Evolutionary conservation across 2,329 filamentous ascomycete species (phyloP).

Genomic region (Fusarium aywerte): DNA sequence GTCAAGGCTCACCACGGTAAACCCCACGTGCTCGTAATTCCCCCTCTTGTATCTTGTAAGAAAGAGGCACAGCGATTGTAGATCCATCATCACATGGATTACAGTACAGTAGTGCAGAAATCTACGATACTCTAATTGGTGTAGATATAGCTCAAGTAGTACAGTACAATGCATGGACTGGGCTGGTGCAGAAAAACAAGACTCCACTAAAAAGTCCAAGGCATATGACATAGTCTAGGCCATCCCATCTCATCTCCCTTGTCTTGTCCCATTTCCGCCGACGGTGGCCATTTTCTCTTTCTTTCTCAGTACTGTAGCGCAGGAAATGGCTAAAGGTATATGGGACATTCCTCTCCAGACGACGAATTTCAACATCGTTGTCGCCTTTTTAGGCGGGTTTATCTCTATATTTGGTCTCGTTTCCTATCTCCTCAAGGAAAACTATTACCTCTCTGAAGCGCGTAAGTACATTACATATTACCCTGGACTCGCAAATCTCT

Average conservation of each 20-base stretch:
- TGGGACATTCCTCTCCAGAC: slow-evolving; percentile 62
- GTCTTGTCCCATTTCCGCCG: neutral
- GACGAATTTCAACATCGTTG: slow-evolving; percentile 85
- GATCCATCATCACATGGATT: neutral
- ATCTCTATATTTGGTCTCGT: slow-evolving; percentile 91
- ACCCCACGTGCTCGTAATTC: accelerated
- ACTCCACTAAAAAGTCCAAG: neutral
- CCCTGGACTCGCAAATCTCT: slow-evolving; percentile 6
- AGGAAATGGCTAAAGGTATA: slow-evolving; percentile 35
- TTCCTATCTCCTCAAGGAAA: slow-evolving; percentile 89
- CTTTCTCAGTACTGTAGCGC: neutral
- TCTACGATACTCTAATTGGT: neutral
- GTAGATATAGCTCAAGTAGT: neutral
- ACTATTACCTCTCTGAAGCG: slow-evolving; percentile 90
- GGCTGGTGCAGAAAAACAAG: no score
- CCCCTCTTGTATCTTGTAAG: neutral
- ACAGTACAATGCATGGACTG: no score
- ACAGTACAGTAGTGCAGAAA: neutral
- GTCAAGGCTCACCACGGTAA: neutral
- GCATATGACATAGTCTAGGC: neutral
- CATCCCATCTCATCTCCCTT: no score
- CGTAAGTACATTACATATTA: slow-evolving; percentile 67
- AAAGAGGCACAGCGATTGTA: neutral
- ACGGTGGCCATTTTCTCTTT: neutral
- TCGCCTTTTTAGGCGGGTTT: slow-evolving; percentile 84